phyloP scores from a whole-genome alignment of 495 filamentous ascomycete species.

The Bathelium albidoporum region DNA sequence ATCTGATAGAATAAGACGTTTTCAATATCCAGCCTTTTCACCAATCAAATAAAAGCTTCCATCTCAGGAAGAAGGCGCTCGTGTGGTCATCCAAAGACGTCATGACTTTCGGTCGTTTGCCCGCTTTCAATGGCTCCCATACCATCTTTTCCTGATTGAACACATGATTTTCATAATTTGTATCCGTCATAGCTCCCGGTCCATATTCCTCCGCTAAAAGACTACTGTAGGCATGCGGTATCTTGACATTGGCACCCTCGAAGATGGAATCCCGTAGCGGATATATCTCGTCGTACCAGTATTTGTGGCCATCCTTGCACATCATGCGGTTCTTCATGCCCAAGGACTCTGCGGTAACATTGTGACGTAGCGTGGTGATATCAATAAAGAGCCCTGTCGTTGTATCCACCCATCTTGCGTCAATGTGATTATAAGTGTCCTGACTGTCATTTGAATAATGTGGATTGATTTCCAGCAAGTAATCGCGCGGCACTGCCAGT shows the following conservation, averaged over 20 bases:
- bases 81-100: background rate
- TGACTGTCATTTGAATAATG: slow-evolving; percentile 41
- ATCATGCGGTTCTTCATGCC: slow-evolving; percentile 37
- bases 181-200: slow-evolving; percentile 49
- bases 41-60: slow-evolving; percentile 1
- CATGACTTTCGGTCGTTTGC: background rate
- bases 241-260: slow-evolving; percentile 62
- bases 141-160: slow-evolving; percentile 2
- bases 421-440: slow-evolving; percentile 48
- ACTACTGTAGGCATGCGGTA: slow-evolving; percentile 65
- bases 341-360: slow-evolving; percentile 27
- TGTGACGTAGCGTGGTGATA: slow-evolving; percentile 47
- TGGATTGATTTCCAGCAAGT: slow-evolving; percentile 52
- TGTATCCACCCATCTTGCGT: slow-evolving; percentile 53
- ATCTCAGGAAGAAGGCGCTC: background rate
- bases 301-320: slow-evolving; percentile 50
- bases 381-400: slow-evolving; percentile 53
- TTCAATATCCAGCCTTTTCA: too few relatives aligned
- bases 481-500: slow-evolving; percentile 36
- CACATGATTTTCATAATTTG: slow-evolving; percentile 32
- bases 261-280: slow-evolving; percentile 68
- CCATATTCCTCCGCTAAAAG: slow-evolving; percentile 72
- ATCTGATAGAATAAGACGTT: too few relatives aligned
- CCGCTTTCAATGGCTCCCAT: background rate
- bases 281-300: slow-evolving; percentile 57